Percentiles rank a stretch among this genome's conserved stretches.
phyloP scores from a whole-genome alignment of 805 yeast genomes.

The Brettanomyces nanus region DNA sequence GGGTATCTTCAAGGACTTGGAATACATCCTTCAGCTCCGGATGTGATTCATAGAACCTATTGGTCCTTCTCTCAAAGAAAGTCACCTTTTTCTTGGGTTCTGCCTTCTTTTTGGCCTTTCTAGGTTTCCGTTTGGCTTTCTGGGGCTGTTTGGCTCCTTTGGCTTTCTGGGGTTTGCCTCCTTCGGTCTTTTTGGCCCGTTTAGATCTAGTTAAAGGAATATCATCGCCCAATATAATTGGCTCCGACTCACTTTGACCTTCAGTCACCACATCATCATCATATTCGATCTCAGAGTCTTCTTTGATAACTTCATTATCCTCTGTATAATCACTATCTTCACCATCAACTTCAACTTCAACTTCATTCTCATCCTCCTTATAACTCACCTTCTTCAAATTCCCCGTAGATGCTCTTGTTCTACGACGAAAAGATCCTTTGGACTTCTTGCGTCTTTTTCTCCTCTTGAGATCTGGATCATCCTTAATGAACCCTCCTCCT shows the following conservation, averaged over 20 bases:
- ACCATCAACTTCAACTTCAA: slow-evolving; percentile 22
- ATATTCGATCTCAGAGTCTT: slow-evolving; percentile 6
- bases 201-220: slow-evolving; percentile 1
- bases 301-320: slow-evolving; percentile 26
- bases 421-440: background rate
- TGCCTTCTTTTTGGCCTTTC: slow-evolving; percentile 16
- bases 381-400: slow-evolving; percentile 5
- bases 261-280: slow-evolving; percentile 16
- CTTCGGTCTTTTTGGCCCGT: slow-evolving; percentile 9
- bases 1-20: slow-evolving; percentile 45
- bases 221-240: slow-evolving; percentile 13
- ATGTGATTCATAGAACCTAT: slow-evolving; percentile 61
- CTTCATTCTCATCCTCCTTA: slow-evolving; percentile 9
- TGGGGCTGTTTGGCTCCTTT: background rate
- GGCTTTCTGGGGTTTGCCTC: slow-evolving; percentile 6
- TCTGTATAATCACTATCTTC: slow-evolving; percentile 34
- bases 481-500: slow-evolving; percentile 37
- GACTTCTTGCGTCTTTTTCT: slow-evolving; percentile 13
- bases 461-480: slow-evolving; percentile 25
- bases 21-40: slow-evolving; percentile 73
- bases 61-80: slow-evolving; percentile 62
- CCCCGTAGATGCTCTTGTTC: background rate
- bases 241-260: slow-evolving; percentile 9
- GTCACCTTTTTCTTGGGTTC: slow-evolving; percentile 47
- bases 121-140: slow-evolving; percentile 1